Base-by-base conservation (phyloP, 352 stramenopile species). In the Phytophthora palmivora region DNA sequence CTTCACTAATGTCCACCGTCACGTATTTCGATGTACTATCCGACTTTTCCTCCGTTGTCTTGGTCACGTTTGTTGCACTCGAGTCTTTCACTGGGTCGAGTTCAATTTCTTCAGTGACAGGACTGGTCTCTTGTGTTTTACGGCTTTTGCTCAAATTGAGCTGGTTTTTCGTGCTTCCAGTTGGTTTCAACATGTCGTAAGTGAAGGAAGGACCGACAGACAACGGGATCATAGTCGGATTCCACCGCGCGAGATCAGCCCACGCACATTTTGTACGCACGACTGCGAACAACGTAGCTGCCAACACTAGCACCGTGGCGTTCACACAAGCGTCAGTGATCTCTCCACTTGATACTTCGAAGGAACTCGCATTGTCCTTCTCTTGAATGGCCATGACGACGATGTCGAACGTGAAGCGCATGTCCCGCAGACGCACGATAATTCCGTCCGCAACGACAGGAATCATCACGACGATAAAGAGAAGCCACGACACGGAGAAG, bases 361-460 rank as follows among this genome's bases (percentile, higher is more conserved):
- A 49, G 5, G 32, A 22, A 45, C 59, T 58, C 5, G 56, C 36
- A 16, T 34, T 55, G 15, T 49, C 49, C 26, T 38, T 53, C 26
- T 69, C 58, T 37, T 72, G 51, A 36, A 54, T 58, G 11, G 68
- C 67, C 33, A 72, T 44, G n/a, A 70, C 74, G 19, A 82, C 56
- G 24, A 81, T 69, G 14, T 79, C 72, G 10, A n/a, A n/a, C n/a
- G n/a, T n/a, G n/a, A n/a, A n/a, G n/a, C n/a, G n/a, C n/a, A n/a
- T n/a, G n/a, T n/a, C 33, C 0, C 69, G 62, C 1, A 69, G 51
- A 4, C 65, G 70, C 21, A 87, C 38, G 14, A 83, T 47, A 22
- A 82, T 28, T 18, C 67, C 53, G 41, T 84, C 72, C 2, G 68
- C 65, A 0, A 62, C 44, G n/a, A 83, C 69, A 3, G 72, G 71